Evolutionary conservation across 169 alveolate genomes (phyloP), one percentile per base, ranked within the genome.

Genomic region (Cryptosporidium sp.): DNA sequence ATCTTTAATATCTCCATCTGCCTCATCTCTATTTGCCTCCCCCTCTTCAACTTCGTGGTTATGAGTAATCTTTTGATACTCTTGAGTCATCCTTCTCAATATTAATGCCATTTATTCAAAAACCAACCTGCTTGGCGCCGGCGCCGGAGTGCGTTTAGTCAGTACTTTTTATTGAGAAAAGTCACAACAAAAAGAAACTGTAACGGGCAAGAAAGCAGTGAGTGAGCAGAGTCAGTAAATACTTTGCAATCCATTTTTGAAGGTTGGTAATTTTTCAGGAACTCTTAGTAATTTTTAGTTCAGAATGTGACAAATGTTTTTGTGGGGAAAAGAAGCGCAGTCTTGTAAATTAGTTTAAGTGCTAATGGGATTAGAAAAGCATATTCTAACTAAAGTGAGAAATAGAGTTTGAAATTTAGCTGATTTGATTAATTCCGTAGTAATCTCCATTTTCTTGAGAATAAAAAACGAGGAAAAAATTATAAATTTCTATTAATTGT

Each of bases 311-410:
- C 29, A 5, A 55, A n/a, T 48, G 23, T 5, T 8, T 16, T 26
- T 55, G 67, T 31, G 71, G 71, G 71, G 50, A 65, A 65, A n/a
- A 14, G 45, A 48, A 48, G 71, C 51, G 48, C 71, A 65, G 21
- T 65, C 51, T 65, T 31, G 52, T 31, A n/a, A 65, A 65, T 23
- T 14, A 31, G 50, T 14, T 33, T 5, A 29, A 23, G 29, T 6
- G 51, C 9, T n/a, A 14, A 65, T 31, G 21, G 18, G 9, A 37
- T 9, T 1, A 37, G 50, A 65, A 65, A 65, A n/a, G 26, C 33
- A 65, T 0, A 55, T n/a, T 23, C 4, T 26, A 55, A 12, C 0
- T 0, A 9, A 55, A 26, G 3, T n/a, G 5, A 41, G 48, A n/a
- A 55, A 9, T 12, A 8, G 8, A 10, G 18, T 8, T 55, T 1